Evolutionary conservation across 139 green algal genomes (phyloP).

Genomic region (Chlorella sp.): DNA sequence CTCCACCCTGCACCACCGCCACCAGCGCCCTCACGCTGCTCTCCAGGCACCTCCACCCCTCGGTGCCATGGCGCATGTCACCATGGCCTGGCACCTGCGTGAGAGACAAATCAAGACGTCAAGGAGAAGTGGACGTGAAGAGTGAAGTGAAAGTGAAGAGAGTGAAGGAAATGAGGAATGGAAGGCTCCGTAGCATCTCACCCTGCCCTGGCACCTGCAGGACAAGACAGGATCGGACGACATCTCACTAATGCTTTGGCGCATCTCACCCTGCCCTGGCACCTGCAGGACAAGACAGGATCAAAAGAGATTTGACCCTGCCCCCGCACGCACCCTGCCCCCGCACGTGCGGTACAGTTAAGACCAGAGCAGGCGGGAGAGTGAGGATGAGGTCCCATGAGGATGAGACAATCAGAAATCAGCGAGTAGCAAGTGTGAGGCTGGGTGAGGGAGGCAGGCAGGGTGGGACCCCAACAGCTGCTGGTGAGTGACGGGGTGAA

Average conservation of each 20-base stretch:
- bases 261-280: slow-evolving; percentile 70
- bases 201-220: slow-evolving; percentile 36
- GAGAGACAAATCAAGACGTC: too few species aligned
- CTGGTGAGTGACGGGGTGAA: too few species aligned
- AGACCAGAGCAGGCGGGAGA: too few species aligned
- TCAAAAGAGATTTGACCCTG: too few species aligned
- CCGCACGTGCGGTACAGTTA: too few species aligned
- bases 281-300: not conserved
- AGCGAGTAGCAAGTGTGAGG: too few species aligned
- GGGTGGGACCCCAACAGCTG: too few species aligned
- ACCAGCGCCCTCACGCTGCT: slow-evolving; percentile 38
- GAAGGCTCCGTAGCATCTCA: slow-evolving; percentile 66
- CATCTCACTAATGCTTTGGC: slow-evolving; percentile 54
- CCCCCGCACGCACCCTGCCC: not conserved
- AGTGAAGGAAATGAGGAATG: not conserved
- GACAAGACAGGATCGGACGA: not conserved
- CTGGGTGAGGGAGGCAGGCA: too few species aligned
- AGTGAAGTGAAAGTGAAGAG: not conserved
- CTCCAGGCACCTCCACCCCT: slow-evolving; percentile 90
- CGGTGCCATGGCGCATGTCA: slow-evolving; percentile 78
- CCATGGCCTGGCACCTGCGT: slow-evolving; percentile 31
- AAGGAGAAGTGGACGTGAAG: not conserved
- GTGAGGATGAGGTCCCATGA: too few species aligned
- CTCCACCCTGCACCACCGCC: slow-evolving; percentile 15
- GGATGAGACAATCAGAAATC: too few species aligned